Percentiles rank a stretch among this genome's conserved stretches.
phyloP scores from a whole-genome alignment of 768 basidiomycete genomes.

The Pisolithus microcarpus region DNA sequence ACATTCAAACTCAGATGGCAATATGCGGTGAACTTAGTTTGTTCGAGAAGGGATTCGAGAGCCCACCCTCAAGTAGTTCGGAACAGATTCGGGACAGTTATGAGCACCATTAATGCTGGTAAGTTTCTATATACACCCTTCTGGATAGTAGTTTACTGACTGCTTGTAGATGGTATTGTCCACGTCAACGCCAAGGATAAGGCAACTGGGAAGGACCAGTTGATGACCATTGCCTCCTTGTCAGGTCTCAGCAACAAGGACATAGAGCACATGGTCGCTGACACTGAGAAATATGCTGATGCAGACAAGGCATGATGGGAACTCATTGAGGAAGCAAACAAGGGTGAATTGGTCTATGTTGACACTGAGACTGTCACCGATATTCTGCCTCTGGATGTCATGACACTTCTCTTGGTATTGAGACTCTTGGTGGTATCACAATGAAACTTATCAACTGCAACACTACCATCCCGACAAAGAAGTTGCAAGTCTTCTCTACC shows the following conservation, averaged over 20 bases:
- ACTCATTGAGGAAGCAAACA: slow-evolving; percentile 94
- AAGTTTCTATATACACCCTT: slow-evolving; percentile 11
- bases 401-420: slow-evolving; percentile 97
- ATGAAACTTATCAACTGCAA: slow-evolving; percentile 96
- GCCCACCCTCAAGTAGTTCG: too few relatives aligned
- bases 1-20: too few relatives aligned
- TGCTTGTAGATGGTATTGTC: slow-evolving; percentile 78
- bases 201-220: slow-evolving; percentile 85
- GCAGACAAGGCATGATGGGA: slow-evolving; percentile 79
- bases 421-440: slow-evolving; percentile 97
- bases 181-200: slow-evolving; percentile 96
- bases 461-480: slow-evolving; percentile 96
- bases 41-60: too few relatives aligned
- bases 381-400: too few relatives aligned
- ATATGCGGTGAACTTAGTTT: too few relatives aligned
- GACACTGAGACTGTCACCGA: too few relatives aligned
- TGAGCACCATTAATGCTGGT: slow-evolving; percentile 49
- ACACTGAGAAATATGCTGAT: slow-evolving; percentile 92
- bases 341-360: slow-evolving; percentile 85
- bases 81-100: too few relatives aligned
- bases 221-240: slow-evolving; percentile 95
- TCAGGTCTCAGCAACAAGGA: slow-evolving; percentile 95
- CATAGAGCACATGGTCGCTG: slow-evolving; percentile 93
- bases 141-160: slow-evolving; percentile 4
- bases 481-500: slow-evolving; percentile 87